These are phyloP conservation scores for Dalbergia cultrata DNA, from an alignment of 306 rosid species.

Conservation along the genomic window DNA sequence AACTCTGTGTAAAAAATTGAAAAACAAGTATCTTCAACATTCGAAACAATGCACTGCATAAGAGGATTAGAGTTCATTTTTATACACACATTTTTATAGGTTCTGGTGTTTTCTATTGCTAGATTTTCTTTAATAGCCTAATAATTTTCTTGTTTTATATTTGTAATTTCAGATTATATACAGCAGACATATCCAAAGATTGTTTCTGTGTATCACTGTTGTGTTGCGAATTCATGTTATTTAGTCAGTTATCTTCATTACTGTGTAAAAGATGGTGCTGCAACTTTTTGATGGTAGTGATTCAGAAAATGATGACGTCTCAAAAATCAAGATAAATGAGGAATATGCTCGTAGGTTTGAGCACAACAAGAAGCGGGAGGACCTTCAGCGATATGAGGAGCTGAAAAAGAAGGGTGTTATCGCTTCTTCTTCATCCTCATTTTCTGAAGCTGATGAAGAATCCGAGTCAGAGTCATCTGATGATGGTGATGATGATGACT, in stretches of 20 bases:
- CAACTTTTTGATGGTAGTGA: constrained; percentile 73
- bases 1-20: neutral
- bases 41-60: constrained; percentile 6
- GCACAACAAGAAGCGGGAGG: constrained; percentile 92
- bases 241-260: constrained; percentile 11
- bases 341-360: constrained; percentile 60
- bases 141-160: neutral
- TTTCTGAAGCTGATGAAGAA: constrained; percentile 52
- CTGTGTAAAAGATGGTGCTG: constrained; percentile 44
- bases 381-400: constrained; percentile 81
- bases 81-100: neutral
- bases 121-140: neutral
- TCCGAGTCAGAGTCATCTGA: constrained; percentile 57
- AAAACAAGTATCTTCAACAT: neutral
- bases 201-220: constrained; percentile 12
- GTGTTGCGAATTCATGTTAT: neutral
- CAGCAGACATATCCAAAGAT: neutral
- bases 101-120: constrained; percentile 6
- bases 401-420: constrained; percentile 78
- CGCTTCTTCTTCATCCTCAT: constrained; percentile 42
- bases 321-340: constrained; percentile 67
- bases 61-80: neutral
- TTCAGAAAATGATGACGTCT: constrained; percentile 59
- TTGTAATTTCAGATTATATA: constrained; percentile 36
- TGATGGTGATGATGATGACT: constrained; percentile 47